phyloP scores from a whole-genome alignment of 2,329 filamentous ascomycete species.

The Cordyceps cateniannulata region DNA sequence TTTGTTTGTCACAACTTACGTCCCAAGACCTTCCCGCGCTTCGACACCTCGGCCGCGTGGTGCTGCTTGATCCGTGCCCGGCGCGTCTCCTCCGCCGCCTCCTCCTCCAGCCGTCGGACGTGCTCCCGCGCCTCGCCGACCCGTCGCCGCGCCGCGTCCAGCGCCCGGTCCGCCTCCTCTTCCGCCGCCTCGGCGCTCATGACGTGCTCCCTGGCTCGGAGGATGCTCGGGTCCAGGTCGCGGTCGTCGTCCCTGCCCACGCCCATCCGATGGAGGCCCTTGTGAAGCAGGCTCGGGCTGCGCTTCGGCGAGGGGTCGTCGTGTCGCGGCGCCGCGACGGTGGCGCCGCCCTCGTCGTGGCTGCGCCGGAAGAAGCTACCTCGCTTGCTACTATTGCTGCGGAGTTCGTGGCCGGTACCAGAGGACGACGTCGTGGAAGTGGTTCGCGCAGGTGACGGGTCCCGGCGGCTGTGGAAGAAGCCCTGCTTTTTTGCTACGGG shows the following conservation, averaged over 20 bases:
- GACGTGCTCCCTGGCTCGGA: constrained; percentile 55
- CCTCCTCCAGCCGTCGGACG: constrained; percentile 55
- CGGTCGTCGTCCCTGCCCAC: constrained; percentile 33
- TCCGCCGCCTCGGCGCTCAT: constrained; percentile 57
- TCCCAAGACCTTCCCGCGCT: constrained; percentile 63
- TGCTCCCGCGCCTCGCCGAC: constrained; percentile 59
- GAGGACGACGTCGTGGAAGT: constrained; percentile 18
- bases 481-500: constrained; percentile 27
- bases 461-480: constrained; percentile 30
- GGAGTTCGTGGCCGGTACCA: constrained; percentile 9
- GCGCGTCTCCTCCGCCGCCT: constrained; percentile 59
- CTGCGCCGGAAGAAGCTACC: constrained; percentile 22
- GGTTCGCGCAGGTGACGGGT: constrained; percentile 22
- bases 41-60: constrained; percentile 58
- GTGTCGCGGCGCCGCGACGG: constrained; percentile 21
- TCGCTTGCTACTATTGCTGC: constrained; percentile 11
- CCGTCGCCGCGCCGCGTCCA: constrained; percentile 49
- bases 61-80: constrained; percentile 62
- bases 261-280: constrained; percentile 33
- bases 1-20: constrained; percentile 42
- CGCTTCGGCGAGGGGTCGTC: background rate
- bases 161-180: constrained; percentile 56
- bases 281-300: constrained; percentile 28
- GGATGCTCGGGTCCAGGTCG: constrained; percentile 53
- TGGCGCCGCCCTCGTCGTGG: constrained; percentile 20